Conservation (phyloP, 2,329 filamentous ascomycete genomes). For the Pyrenochaeta sp. region DNA sequence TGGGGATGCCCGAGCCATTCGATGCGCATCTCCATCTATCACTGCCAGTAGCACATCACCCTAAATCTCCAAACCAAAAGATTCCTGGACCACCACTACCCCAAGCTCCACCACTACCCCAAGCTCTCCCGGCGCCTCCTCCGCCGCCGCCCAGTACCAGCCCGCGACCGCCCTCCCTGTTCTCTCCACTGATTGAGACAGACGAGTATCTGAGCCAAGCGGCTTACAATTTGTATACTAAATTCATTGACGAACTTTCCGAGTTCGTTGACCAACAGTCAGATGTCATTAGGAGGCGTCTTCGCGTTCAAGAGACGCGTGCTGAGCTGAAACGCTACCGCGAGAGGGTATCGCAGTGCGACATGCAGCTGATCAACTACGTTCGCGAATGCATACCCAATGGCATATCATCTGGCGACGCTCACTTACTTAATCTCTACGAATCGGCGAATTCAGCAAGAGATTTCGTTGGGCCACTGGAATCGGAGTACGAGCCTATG, state of each 20-base stretch:
- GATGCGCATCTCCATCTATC: not conserved
- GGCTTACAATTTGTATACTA: slow-evolving; percentile 19
- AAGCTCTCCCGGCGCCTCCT: not conserved
- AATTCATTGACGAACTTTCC: slow-evolving; percentile 23
- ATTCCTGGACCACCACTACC: not conserved
- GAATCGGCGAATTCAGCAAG: slow-evolving; percentile 20
- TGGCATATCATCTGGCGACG: not conserved
- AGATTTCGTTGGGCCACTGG: slow-evolving; percentile 24
- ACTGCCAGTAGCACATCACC: not conserved
- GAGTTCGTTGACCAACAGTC: slow-evolving; percentile 22
- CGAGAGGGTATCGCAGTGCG: slow-evolving; percentile 14
- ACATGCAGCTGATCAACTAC: slow-evolving; percentile 17
- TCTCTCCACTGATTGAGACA: slow-evolving; percentile 4
- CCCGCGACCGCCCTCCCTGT: slow-evolving; percentile 11
- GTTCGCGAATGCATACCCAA: slow-evolving; percentile 8
- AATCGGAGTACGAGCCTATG: slow-evolving; percentile 27
- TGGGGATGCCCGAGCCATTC: not conserved
- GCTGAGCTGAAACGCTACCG: slow-evolving; percentile 8
- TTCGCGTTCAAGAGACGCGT: slow-evolving; percentile 23
- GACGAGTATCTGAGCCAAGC: slow-evolving; percentile 12
- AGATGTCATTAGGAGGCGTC: slow-evolving; percentile 11
- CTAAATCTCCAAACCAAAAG: no score
- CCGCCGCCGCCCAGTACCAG: slow-evolving; percentile 1
- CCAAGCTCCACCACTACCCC: slow-evolving; percentile 1
- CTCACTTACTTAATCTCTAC: slow-evolving; percentile 9